Percentiles rank a stretch among this genome's conserved stretches.
Evolutionary conservation across 2,329 filamentous ascomycete genomes (phyloP).

Genomic region (Falciphora oryzae): DNA sequence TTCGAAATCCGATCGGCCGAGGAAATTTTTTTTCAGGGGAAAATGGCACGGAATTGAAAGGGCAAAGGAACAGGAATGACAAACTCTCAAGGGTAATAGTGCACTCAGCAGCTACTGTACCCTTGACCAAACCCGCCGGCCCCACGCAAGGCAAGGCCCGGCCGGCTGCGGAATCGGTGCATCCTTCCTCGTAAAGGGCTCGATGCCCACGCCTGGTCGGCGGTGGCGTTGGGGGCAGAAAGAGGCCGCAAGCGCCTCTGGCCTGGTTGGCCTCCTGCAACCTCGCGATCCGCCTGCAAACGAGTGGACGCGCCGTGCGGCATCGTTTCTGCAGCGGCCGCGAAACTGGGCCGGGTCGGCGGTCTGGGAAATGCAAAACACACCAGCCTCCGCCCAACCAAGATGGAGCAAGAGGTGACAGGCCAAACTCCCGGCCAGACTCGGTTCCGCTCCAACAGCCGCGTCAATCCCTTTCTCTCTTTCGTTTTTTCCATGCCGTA

Average conservation of each 20-base stretch:
- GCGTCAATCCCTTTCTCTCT: not conserved
- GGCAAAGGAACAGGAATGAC: no score
- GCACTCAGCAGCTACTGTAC: no score
- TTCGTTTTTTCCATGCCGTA: not conserved
- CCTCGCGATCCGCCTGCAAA: not conserved
- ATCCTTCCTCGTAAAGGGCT: not conserved
- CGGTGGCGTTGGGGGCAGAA: not conserved
- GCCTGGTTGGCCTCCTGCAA: not conserved
- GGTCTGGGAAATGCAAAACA: not conserved
- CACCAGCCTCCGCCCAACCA: not conserved
- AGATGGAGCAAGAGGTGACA: not conserved
- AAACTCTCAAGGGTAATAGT: no score
- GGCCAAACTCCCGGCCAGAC: not conserved
- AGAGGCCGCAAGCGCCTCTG: not conserved
- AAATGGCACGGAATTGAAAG: no score
- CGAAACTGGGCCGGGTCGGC: not conserved
- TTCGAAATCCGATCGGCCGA: no score
- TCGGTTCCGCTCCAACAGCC: not conserved
- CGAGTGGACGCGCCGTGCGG: not conserved
- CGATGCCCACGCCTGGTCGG: not conserved
- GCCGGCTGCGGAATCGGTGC: not conserved
- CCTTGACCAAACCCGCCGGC: no score
- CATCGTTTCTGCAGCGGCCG: not conserved
- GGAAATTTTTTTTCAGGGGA: no score
- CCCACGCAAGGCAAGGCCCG: not conserved